phyloP scores from a whole-genome alignment of 768 basidiomycete species.

The Lactarius akahatsu region DNA sequence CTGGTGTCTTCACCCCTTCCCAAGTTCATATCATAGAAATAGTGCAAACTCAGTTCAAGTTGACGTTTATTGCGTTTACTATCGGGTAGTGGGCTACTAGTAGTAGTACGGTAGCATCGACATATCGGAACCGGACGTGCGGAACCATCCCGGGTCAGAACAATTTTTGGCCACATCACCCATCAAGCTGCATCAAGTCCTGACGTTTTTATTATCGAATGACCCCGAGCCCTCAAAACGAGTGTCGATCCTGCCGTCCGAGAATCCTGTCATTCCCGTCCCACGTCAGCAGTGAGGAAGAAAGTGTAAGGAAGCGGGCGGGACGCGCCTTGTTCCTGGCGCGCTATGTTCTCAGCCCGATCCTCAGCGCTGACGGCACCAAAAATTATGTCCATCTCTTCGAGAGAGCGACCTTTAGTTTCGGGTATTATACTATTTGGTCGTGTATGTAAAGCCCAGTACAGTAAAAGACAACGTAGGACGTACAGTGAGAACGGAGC shows the following conservation, averaged over 20 bases:
- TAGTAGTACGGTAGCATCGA: not conserved
- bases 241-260: not conserved
- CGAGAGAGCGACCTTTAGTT: constrained; percentile 44
- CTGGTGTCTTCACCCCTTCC: not conserved
- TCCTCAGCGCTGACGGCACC: constrained; percentile 56
- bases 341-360: constrained; percentile 53
- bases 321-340: constrained; percentile 41
- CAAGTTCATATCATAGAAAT: not conserved
- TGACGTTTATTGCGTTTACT: not conserved
- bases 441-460: not conserved
- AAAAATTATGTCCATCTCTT: constrained; percentile 58
- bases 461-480: not conserved
- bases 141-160: not conserved
- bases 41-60: not conserved
- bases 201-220: not conserved
- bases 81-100: not conserved
- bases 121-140: not conserved
- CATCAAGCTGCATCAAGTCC: not conserved
- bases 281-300: not conserved
- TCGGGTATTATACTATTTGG: constrained; percentile 40
- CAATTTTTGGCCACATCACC: not conserved
- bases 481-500: constrained; percentile 62
- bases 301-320: not conserved
- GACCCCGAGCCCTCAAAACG: not conserved
- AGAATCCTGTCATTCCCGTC: constrained; percentile 4